Evolutionary conservation across 2,329 filamentous ascomycete species (phyloP).

Genomic region (Neofusicoccum kwambonambiense): DNA sequence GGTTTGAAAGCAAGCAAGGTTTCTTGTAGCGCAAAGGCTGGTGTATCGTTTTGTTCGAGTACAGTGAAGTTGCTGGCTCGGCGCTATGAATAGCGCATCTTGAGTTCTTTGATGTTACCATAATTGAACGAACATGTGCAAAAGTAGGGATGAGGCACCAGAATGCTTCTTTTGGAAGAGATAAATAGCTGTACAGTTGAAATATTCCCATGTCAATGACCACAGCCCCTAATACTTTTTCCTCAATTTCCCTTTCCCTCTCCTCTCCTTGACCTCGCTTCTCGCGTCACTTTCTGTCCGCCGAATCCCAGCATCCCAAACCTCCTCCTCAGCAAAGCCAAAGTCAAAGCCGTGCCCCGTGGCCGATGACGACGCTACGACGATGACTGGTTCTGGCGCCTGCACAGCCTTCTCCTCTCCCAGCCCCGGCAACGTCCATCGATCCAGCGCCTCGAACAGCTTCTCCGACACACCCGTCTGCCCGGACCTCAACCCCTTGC

Average conservation of each 20-base stretch:
- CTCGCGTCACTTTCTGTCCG: not conserved
- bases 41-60: too few species aligned
- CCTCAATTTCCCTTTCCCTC: not conserved
- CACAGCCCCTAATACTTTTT: not conserved
- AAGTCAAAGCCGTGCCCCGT: constrained; percentile 13
- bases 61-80: too few species aligned
- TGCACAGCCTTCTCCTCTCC: not conserved
- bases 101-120: too few species aligned
- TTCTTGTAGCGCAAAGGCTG: too few species aligned
- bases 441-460: constrained; percentile 19
- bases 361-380: not conserved
- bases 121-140: too few species aligned
- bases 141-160: too few species aligned
- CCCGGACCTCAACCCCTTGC: not conserved
- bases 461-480: not conserved
- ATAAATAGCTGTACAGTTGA: not conserved
- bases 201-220: not conserved
- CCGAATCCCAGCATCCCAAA: not conserved
- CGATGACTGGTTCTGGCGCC: not conserved
- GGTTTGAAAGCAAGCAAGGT: too few species aligned
- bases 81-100: too few species aligned
- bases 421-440: not conserved
- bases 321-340: constrained; percentile 4
- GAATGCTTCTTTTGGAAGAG: too few species aligned
- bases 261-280: not conserved